These are phyloP conservation scores for Durotheca rogersii DNA, from an alignment of 495 filamentous ascomycete genomes.

Conservation along the genomic window DNA sequence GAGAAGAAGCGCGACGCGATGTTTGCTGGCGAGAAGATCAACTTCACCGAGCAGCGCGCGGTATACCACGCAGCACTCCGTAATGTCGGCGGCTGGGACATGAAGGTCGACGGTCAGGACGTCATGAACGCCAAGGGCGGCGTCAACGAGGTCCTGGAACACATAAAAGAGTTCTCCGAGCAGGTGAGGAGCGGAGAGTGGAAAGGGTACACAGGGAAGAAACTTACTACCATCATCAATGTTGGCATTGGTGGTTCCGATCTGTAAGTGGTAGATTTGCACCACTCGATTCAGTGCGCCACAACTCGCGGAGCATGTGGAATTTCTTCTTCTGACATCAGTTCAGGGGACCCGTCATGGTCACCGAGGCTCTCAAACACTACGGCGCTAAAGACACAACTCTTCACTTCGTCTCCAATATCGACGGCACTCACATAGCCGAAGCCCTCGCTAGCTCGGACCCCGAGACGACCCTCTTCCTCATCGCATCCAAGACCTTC, in stretches of 20 bases:
- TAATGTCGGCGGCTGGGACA: conserved; percentile 78
- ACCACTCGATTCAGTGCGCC: not conserved
- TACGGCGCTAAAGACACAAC: conserved; percentile 83
- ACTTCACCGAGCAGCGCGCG: conserved; percentile 95
- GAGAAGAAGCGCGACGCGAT: conserved; percentile 94
- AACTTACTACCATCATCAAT: conserved; percentile 93
- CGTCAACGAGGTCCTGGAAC: conserved; percentile 85
- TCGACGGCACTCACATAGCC: conserved; percentile 95
- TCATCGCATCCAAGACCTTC: conserved; percentile 98
- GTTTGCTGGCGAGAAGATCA: conserved; percentile 97
- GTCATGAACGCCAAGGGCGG: conserved; percentile 74
- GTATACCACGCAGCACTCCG: conserved; percentile 94
- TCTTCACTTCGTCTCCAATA: conserved; percentile 98
- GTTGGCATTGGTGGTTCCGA: conserved; percentile 98
- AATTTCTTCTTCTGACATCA: conserved; percentile 37
- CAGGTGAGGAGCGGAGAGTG: conserved; percentile 92
- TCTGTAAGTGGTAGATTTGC: conserved; percentile 64
- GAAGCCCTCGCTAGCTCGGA: conserved; percentile 87
- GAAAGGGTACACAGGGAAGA: conserved; percentile 99
- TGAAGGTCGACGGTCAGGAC: conserved; percentile 92
- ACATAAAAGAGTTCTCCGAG: conserved; percentile 97
- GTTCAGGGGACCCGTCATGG: conserved; percentile 91
- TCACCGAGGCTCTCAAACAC: conserved; percentile 92
- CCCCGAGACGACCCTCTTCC: conserved; percentile 95
- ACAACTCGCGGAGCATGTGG: not conserved